Conservation (phyloP, 306 rosid genomes). For the Vicia villosa region DNA sequence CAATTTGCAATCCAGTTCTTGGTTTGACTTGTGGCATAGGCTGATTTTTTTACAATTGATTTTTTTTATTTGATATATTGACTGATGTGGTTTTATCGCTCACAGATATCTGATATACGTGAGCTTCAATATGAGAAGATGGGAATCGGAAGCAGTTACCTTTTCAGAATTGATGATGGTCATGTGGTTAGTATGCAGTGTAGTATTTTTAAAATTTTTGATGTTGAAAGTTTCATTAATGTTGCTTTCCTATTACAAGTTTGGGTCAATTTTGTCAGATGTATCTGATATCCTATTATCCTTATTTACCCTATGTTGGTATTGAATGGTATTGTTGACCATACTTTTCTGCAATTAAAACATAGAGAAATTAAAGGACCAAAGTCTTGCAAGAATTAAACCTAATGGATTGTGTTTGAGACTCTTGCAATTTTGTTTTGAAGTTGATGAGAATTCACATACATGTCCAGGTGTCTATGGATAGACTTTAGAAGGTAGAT, state of each 20-base stretch:
- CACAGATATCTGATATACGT: conserved; percentile 93
- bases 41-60: neutral
- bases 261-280: conserved; percentile 6
- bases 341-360: conserved; percentile 15
- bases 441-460: conserved; percentile 24
- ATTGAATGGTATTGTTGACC: conserved; percentile 23
- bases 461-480: neutral
- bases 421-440: conserved; percentile 17
- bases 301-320: conserved; percentile 14
- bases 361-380: conserved; percentile 2
- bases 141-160: conserved; percentile 99
- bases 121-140: conserved; percentile 89
- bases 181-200: conserved; percentile 81
- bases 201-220: conserved; percentile 8
- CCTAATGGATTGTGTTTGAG: neutral
- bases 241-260: conserved; percentile 15
- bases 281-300: conserved; percentile 11
- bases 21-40: neutral
- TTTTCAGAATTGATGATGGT: conserved; percentile 96
- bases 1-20: neutral
- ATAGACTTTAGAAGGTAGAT: conserved; percentile 21
- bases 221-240: conserved; percentile 6
- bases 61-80: neutral
- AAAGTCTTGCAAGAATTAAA: conserved; percentile 7
- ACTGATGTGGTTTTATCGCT: conserved; percentile 11